Evolutionary conservation across 495 filamentous ascomycete genomes (phyloP), one percentile per base, ranked within the genome.

Genomic region (Aspergillus kassunensis): DNA sequence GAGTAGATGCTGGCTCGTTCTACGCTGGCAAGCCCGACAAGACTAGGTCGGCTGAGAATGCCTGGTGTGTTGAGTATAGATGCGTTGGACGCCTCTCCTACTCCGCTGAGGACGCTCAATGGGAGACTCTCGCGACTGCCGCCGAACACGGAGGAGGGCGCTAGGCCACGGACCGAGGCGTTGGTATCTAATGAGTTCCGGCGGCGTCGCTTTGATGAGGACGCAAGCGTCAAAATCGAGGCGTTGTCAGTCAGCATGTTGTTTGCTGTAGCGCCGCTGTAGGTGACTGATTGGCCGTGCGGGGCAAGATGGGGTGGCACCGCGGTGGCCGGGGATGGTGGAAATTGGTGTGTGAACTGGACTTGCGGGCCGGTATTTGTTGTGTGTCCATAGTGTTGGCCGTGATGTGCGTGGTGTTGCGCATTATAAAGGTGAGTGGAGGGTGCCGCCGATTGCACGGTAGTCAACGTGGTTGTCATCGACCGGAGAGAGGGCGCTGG

Each of bases 161-260:
- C 89, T 20, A 98, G 78, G 2, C 90, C 93, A 36, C 93, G 89
- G 15, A 97, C 87, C 0, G 91, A 96, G 3, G 95, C 95, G 67
- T 97, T 92, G 0, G 95, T 97, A 67, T 98, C 93, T 60, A 97
- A 79, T 0, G 90, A 95, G 53, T 90, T 88, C 33, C 93, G 78
- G 16, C 93, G 87, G 37, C 89, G 86, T 23, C 87, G 82, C 65
- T 97, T 95, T 18, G 91, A 96, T 0, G 91, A 97, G 6, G 91
- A 96, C 1, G 93, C 93, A n/a, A 98, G 79, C 0, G 93, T 98
- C 21, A 98, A 80, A 51, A 97, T 92, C 15, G 91, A 96, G 1
- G 93, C 93, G 63, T 98, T 91, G 62, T 98, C 93, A 7, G 89
- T 95, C 20, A 96, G 73, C 12, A 93, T 77, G 64, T 91, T 91